Conservation (phyloP, 495 filamentous ascomycete genomes). For the Cladorrhinum samala region DNA sequence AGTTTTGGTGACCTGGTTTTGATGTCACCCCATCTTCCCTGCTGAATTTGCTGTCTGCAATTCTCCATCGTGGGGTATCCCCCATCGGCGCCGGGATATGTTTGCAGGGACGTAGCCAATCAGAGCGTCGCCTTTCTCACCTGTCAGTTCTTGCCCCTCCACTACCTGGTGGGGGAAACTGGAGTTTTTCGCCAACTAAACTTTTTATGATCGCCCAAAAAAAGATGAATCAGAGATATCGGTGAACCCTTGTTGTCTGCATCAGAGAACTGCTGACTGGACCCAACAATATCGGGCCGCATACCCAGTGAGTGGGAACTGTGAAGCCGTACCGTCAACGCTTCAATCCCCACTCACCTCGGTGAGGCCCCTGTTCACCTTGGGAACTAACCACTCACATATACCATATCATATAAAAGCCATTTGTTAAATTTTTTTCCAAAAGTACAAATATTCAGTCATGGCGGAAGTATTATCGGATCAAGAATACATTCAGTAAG, state of each 20-base stretch:
- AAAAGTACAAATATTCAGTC: no score
- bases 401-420: no score
- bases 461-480: no score
- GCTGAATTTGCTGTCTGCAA: not conserved
- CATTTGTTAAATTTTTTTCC: no score
- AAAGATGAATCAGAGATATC: not conserved
- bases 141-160: not conserved
- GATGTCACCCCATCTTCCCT: not conserved
- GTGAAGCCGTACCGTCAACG: no score
- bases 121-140: not conserved
- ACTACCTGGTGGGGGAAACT: not conserved
- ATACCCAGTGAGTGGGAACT: no score
- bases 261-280: not conserved
- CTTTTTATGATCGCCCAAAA: not conserved
- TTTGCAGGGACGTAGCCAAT: slow-evolving; percentile 2
- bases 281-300: not conserved
- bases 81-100: not conserved
- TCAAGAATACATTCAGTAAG: slow-evolving; percentile 25
- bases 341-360: not conserved
- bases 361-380: not conserved
- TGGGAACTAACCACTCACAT: not conserved
- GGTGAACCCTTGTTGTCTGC: not conserved
- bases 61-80: slow-evolving; percentile 7
- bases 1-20: slow-evolving; percentile 1
- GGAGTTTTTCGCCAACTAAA: not conserved